Evolutionary conservation across 1,284 basidiomycete species (phyloP).

Genomic region (Chiua sp.): DNA sequence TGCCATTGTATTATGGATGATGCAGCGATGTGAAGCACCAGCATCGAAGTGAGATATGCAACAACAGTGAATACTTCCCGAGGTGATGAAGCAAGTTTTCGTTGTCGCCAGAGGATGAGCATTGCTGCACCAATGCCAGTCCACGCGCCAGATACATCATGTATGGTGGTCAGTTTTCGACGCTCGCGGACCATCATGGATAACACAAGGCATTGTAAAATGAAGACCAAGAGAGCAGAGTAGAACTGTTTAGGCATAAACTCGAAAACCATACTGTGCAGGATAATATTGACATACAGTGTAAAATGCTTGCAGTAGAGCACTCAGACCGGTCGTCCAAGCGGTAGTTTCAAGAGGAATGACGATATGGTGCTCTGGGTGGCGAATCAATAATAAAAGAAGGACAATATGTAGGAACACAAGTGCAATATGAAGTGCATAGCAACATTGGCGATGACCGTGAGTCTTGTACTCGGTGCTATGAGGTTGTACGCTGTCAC

Average conservation of each 20-base stretch:
- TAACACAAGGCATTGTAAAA: constrained; percentile 9
- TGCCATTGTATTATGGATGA: constrained; percentile 20
- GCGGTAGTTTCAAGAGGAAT: not conserved
- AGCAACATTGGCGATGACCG: not conserved
- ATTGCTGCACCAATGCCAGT: constrained; percentile 6
- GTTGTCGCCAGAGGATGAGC: constrained; percentile 5
- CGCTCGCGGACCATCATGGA: not conserved
- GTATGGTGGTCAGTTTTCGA: constrained; percentile 8
- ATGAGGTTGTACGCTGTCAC: too few species aligned
- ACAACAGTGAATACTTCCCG: constrained; percentile 9
- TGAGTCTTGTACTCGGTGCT: not conserved
- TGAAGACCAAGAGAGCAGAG: constrained; percentile 12
- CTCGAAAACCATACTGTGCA: too few species aligned
- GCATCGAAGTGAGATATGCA: constrained; percentile 7
- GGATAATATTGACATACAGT: not conserved
- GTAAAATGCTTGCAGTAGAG: constrained; percentile 12
- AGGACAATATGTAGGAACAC: constrained; percentile 6
- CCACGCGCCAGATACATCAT: constrained; percentile 17
- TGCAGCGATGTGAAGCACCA: constrained; percentile 12
- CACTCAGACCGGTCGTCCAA: not conserved
- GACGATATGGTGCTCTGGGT: constrained; percentile 8
- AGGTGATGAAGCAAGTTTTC: not conserved
- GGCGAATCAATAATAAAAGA: not conserved
- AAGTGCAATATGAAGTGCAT: constrained; percentile 1
- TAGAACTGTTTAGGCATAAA: constrained; percentile 5